phyloP scores from a whole-genome alignment of 805 yeast species.

The Metschnikowia amazonensis region DNA sequence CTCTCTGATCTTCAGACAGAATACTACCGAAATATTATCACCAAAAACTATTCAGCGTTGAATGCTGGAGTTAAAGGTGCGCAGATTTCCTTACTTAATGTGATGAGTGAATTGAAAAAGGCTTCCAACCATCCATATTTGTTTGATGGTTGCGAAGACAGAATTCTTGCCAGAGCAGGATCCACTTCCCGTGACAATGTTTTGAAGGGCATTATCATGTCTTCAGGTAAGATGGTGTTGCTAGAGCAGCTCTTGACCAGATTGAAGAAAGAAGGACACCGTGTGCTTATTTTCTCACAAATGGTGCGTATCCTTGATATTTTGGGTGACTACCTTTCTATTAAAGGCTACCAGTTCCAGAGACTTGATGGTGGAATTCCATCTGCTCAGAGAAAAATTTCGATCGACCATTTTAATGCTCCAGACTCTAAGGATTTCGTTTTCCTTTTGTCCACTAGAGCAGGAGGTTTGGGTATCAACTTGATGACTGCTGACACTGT shows the following conservation, averaged over 20 bases:
- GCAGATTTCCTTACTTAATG: slow-evolving; percentile 82
- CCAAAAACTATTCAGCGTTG: slow-evolving; percentile 87
- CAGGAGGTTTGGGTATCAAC: slow-evolving; percentile 98
- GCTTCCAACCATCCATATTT: slow-evolving; percentile 97
- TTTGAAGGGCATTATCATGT: slow-evolving; percentile 90
- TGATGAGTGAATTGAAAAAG: slow-evolving; percentile 93
- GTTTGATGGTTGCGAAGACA: slow-evolving; percentile 88
- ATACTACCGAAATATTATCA: slow-evolving; percentile 88
- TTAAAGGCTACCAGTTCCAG: slow-evolving; percentile 86
- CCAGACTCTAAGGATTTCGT: slow-evolving; percentile 90
- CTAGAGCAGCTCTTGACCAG: slow-evolving; percentile 84
- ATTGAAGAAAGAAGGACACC: slow-evolving; percentile 87
- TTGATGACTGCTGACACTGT: slow-evolving; percentile 99
- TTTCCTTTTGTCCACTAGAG: slow-evolving; percentile 88
- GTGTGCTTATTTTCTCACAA: slow-evolving; percentile 92
- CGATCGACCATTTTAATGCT: slow-evolving; percentile 95
- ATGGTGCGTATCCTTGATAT: slow-evolving; percentile 97
- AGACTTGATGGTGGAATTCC: slow-evolving; percentile 96
- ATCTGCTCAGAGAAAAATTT: slow-evolving; percentile 85
- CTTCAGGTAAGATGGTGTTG: slow-evolving; percentile 96
- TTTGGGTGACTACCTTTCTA: slow-evolving; percentile 84
- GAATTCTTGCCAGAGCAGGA: slow-evolving; percentile 65
- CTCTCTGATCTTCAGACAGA: slow-evolving; percentile 92
- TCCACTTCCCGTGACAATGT: slow-evolving; percentile 68
- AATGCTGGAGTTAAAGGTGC: slow-evolving; percentile 71